Evolutionary conservation across 768 basidiomycete genomes (phyloP), one percentile per base, ranked within the genome.

Genomic region (Rhodotorula toruloides): DNA sequence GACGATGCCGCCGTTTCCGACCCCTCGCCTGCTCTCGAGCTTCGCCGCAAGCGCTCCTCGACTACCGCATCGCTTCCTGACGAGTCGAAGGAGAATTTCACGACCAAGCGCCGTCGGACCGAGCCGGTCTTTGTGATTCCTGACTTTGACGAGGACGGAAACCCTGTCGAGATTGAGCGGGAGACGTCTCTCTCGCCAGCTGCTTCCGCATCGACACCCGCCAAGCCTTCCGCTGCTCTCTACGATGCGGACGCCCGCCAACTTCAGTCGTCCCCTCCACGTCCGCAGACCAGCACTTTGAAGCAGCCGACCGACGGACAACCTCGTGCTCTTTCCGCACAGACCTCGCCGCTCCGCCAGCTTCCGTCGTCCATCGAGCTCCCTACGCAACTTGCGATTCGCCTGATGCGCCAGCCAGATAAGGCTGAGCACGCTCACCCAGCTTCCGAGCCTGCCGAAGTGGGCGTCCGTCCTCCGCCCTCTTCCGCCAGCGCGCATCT

Each of bases 101-200:
- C n/a, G n/a, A n/a, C n/a, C n/a, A n/a, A n/a, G n/a, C n/a, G n/a
- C n/a, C n/a, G n/a, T n/a, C n/a, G n/a, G n/a, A n/a, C n/a, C 12
- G 43, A 52, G 21, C 3, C 17, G 0, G 34, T 60, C n/a, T 48
- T 56, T 17, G 31, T 32, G 31, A 0, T 68, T 14, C 47, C 53
- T 25, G 67, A 64, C 7, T 17, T 64, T 11, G 67, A 68, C 67
- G 58, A 61, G n/a, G 48, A 68, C 37, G 67, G 67, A 11, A 48
- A 68, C 37, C 54, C 58, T 9, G n/a, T n/a, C n/a, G n/a, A n/a
- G n/a, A 40, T 63, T 52, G 9, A 31, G 17, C 0, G n/a, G 6
- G 21, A 7, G 14, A 0, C 27, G 19, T 9, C 62, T 31, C 11
- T 36, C 36, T 39, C 43, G 7, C 22, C 44, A 12, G 12, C 44